A percentile compares a stretch with the other conserved stretches of the same genome.
These are phyloP conservation scores for Lepidium didymum DNA, from an alignment of 345 rosid species.

Conservation along the genomic window DNA sequence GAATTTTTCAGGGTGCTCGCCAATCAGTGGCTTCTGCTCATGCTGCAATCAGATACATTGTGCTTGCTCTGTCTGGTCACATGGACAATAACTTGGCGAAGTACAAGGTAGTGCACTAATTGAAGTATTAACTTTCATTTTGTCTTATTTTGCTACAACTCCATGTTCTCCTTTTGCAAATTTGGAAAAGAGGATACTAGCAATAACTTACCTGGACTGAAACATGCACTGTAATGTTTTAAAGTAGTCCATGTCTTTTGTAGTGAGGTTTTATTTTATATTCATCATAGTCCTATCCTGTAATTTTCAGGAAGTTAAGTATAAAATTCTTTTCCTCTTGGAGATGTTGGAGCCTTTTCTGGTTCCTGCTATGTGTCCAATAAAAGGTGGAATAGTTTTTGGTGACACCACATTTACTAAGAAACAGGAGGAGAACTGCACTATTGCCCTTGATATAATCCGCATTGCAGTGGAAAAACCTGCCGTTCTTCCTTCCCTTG, in stretches of 20 bases:
- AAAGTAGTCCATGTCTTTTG: background rate
- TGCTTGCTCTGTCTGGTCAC: conserved; percentile 77
- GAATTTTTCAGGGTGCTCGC: conserved; percentile 44
- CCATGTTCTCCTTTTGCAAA: background rate
- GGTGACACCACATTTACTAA: conserved; percentile 47
- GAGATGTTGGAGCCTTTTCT: conserved; percentile 86
- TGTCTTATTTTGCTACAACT: background rate
- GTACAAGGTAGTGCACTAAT: conserved; percentile 50
- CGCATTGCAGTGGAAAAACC: conserved; percentile 63
- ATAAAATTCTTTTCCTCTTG: conserved; percentile 68
- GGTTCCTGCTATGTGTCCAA: conserved; percentile 52
- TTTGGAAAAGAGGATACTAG: background rate
- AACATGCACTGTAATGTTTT: background rate
- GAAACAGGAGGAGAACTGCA: conserved; percentile 53
- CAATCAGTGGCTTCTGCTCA: conserved; percentile 48
- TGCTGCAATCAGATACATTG: conserved; percentile 66
- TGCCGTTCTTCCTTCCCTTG: conserved; percentile 71
- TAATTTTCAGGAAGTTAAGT: conserved; percentile 65
- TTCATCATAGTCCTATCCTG: background rate
- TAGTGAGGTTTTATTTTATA: background rate
- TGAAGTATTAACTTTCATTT: background rate
- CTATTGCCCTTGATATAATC: conserved; percentile 54
- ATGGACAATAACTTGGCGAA: conserved; percentile 70
- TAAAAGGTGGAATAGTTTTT: conserved; percentile 50
- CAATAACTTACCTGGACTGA: background rate